A percentile compares a stretch with the other conserved stretches of the same genome.
Evolutionary conservation across 1,284 basidiomycete genomes (phyloP).

Genomic region (Cystobasidium pallidum): DNA sequence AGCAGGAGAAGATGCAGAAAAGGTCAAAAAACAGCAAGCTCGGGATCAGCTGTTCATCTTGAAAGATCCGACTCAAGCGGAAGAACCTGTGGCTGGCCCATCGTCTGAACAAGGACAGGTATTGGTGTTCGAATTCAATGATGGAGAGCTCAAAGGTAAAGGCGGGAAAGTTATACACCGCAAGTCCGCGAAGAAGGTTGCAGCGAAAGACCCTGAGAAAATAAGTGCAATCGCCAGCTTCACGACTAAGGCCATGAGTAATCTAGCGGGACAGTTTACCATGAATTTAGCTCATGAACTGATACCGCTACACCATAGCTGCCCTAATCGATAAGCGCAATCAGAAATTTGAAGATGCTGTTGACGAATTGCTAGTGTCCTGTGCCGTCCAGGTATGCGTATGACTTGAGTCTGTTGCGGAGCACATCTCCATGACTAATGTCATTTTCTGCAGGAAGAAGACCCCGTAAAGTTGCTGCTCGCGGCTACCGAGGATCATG

Average conservation of each 20-base stretch:
- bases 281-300: constrained; percentile 62
- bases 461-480: constrained; percentile 69
- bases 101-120: constrained; percentile 51
- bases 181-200: constrained; percentile 48
- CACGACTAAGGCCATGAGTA: constrained; percentile 51
- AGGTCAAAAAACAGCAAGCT: constrained; percentile 49
- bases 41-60: constrained; percentile 52
- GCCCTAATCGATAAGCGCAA: constrained; percentile 75
- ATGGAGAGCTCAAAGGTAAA: constrained; percentile 57
- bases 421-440: not conserved
- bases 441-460: constrained; percentile 54
- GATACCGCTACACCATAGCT: constrained; percentile 52
- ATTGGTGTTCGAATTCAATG: constrained; percentile 58
- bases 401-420: too few relatives aligned
- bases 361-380: constrained; percentile 72
- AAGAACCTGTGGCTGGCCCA: constrained; percentile 34
- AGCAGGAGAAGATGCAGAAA: constrained; percentile 47
- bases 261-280: constrained; percentile 60
- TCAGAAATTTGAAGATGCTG: constrained; percentile 67
- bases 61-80: constrained; percentile 25
- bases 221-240: constrained; percentile 43
- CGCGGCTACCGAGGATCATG: constrained; percentile 68
- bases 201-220: constrained; percentile 37
- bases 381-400: constrained; percentile 56
- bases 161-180: constrained; percentile 54